phyloP scores from a whole-genome alignment of 2,329 filamentous ascomycete species.

The Samsoniella hepiali region DNA sequence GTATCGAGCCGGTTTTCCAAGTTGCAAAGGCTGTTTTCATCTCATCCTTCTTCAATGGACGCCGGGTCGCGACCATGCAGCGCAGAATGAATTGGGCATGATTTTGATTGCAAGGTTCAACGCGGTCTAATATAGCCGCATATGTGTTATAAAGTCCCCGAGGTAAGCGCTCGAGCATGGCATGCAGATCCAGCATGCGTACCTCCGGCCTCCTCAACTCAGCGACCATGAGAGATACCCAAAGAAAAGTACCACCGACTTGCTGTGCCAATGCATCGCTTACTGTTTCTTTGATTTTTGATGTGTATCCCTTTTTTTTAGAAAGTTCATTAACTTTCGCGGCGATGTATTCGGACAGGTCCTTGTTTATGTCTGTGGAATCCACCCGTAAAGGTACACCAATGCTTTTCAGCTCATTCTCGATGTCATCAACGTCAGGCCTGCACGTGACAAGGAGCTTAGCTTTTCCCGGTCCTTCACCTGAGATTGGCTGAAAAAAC shows the following conservation, averaged over 20 bases:
- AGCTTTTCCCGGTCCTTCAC: not conserved
- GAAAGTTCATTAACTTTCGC: not conserved
- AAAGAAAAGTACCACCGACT: slow-evolving; percentile 10
- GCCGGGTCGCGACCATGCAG: slow-evolving; percentile 12
- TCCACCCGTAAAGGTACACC: not conserved
- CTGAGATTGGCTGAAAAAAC: not conserved
- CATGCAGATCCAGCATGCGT: not conserved
- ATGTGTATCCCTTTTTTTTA: not conserved
- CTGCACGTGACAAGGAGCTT: slow-evolving; percentile 19
- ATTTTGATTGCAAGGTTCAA: not conserved
- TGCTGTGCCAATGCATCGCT: not conserved
- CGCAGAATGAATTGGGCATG: slow-evolving; percentile 17
- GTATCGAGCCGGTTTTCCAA: slow-evolving; percentile 3
- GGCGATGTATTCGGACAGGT: slow-evolving; percentile 17
- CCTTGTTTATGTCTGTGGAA: slow-evolving; percentile 12
- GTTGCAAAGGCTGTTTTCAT: slow-evolving; percentile 12
- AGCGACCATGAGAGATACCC: slow-evolving; percentile 3
- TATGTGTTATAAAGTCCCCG: slow-evolving; percentile 19
- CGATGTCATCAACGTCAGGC: slow-evolving; percentile 15
- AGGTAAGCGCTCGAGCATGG: slow-evolving; percentile 14
- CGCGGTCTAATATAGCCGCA: slow-evolving; percentile 12
- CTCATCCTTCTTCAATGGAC: slow-evolving; percentile 15
- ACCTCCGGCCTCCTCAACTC: not conserved
- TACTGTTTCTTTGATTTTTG: not conserved
- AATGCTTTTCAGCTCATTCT: not conserved